Percentiles rank a stretch among this genome's conserved stretches.
Evolutionary conservation across 1,284 basidiomycete genomes (phyloP).

Genomic region (Porodaedalea pini): DNA sequence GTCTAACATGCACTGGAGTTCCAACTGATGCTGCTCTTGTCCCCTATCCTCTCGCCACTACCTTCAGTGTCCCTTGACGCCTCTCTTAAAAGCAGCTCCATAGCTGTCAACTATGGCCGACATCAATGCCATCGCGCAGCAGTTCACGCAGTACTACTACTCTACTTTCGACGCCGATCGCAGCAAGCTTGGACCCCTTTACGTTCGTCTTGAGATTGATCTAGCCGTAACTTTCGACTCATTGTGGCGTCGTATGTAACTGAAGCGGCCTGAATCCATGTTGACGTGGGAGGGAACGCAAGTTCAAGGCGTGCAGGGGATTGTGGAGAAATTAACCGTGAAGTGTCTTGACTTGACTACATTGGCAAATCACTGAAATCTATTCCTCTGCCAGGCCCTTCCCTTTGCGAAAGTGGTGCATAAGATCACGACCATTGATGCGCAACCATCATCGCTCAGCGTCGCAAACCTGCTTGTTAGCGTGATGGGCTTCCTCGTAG

Average conservation of each 20-base stretch:
- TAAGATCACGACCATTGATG: constrained; percentile 82
- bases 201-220: constrained; percentile 53
- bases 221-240: constrained; percentile 14
- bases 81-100: constrained; percentile 17
- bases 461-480: constrained; percentile 76
- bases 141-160: constrained; percentile 80
- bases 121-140: constrained; percentile 57
- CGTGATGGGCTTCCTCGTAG: constrained; percentile 83
- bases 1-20: background rate
- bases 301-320: constrained; percentile 55
- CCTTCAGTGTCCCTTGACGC: background rate
- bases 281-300: constrained; percentile 79
- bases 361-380: background rate
- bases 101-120: constrained; percentile 56
- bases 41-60: background rate
- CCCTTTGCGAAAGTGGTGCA: constrained; percentile 84
- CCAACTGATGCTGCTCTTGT: constrained; percentile 2
- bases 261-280: constrained; percentile 82
- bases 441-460: constrained; percentile 75
- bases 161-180: constrained; percentile 65
- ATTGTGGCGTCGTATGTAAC: constrained; percentile 19
- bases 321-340: constrained; percentile 83
- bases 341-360: constrained; percentile 24
- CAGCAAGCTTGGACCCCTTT: constrained; percentile 53
- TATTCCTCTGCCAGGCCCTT: constrained; percentile 50